A percentile compares a stretch with the other conserved stretches of the same genome.
These are phyloP conservation scores for Lagenidium sp. DNA, from an alignment of 352 stramenopile species.

Conservation along the genomic window DNA sequence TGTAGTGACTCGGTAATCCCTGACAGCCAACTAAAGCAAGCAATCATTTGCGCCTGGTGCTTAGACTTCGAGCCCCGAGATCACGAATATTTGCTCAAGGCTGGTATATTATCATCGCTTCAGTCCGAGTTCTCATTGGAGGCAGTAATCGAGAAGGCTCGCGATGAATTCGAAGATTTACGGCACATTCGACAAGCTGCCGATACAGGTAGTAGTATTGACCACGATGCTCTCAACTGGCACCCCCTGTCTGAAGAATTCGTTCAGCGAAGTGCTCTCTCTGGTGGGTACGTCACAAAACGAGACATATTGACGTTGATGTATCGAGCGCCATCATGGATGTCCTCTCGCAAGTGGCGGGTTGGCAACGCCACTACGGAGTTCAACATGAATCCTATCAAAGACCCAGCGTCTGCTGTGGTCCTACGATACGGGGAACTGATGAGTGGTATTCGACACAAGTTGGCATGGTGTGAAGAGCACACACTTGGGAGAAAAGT, in stretches of 20 bases:
- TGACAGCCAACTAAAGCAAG: constrained; percentile 62
- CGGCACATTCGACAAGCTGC: constrained; percentile 4
- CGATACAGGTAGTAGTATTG: background rate
- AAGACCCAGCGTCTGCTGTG: too few species aligned
- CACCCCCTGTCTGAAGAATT: constrained; percentile 71
- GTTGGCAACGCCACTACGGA: too few species aligned
- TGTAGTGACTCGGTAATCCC: constrained; percentile 13
- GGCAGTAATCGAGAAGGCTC: constrained; percentile 22
- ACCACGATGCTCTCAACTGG: constrained; percentile 62
- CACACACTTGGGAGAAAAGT: constrained; percentile 33
- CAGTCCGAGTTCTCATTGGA: constrained; percentile 72
- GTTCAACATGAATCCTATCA: too few species aligned
- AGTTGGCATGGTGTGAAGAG: constrained; percentile 34
- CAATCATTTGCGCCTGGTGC: constrained; percentile 72
- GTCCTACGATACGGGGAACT: constrained; percentile 70
- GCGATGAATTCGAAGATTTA: constrained; percentile 12
- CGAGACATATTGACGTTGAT: constrained; percentile 65
- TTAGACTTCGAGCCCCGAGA: constrained; percentile 80
- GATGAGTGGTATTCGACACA: constrained; percentile 44
- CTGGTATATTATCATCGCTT: constrained; percentile 59
- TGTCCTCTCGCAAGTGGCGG: constrained; percentile 48
- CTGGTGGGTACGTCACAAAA: constrained; percentile 66
- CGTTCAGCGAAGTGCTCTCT: constrained; percentile 63
- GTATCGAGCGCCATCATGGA: constrained; percentile 46
- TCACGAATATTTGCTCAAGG: constrained; percentile 74